Percentiles rank a stretch among this genome's conserved stretches.
Evolutionary conservation across 805 yeast genomes (phyloP).

Genomic region (Spencermartinsiella europaea): DNA sequence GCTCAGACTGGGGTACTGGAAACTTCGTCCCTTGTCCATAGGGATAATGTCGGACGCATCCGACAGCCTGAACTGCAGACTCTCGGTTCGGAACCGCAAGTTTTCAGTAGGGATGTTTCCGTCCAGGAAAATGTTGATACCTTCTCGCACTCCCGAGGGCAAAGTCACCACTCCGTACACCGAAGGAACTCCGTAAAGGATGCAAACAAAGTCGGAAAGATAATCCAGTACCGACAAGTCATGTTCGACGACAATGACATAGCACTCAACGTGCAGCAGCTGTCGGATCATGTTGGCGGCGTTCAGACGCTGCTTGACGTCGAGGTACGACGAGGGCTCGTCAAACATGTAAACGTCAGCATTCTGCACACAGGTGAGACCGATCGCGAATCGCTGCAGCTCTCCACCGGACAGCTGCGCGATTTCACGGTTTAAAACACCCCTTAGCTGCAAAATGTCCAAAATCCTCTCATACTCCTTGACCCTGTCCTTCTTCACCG

Average conservation of each 20-base stretch:
- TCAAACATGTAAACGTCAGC: constrained; percentile 99
- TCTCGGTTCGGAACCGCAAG: constrained; percentile 93
- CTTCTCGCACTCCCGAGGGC: constrained; percentile 97
- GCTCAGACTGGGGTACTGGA: constrained; percentile 71
- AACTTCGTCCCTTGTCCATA: constrained; percentile 73
- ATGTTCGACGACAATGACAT: constrained; percentile 97
- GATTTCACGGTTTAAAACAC: constrained; percentile 82
- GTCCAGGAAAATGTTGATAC: constrained; percentile 96
- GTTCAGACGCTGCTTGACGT: constrained; percentile 96
- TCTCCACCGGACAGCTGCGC: constrained; percentile 95
- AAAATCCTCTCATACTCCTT: constrained; percentile 62
- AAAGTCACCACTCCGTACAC: constrained; percentile 98
- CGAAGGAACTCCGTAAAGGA: constrained; percentile 95
- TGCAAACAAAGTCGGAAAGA: constrained; percentile 94
- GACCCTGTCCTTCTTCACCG: constrained; percentile 68
- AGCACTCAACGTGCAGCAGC: constrained; percentile 62
- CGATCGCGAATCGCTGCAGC: constrained; percentile 96
- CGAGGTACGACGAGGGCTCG: constrained; percentile 97
- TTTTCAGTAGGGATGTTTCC: constrained; percentile 98
- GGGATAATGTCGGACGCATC: constrained; percentile 85
- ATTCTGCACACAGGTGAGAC: constrained; percentile 90
- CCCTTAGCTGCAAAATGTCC: constrained; percentile 65
- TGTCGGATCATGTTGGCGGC: constrained; percentile 95
- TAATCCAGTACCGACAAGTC: constrained; percentile 97
- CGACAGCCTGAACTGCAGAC: constrained; percentile 85